phyloP scores from a whole-genome alignment of 2,329 filamentous ascomycete genomes.

The Fusarium sp. region DNA sequence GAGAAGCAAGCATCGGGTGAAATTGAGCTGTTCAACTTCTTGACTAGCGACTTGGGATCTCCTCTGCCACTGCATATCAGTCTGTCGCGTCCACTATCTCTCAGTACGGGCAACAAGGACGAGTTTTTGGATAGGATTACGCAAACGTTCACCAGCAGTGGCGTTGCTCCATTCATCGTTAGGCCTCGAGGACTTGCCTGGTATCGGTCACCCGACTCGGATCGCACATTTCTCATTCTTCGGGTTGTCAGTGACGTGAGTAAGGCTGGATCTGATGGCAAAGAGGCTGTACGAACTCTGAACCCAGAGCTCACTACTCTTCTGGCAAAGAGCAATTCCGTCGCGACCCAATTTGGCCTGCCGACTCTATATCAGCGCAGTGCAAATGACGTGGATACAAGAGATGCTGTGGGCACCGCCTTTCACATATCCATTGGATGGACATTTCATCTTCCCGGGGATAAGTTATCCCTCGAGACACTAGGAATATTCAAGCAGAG shows the following conservation, averaged over 20 bases:
- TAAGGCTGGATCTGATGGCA: neutral
- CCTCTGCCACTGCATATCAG: conserved; percentile 90
- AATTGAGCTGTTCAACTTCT: conserved; percentile 70
- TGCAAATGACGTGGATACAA: neutral
- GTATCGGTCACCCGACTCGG: conserved; percentile 64
- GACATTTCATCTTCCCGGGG: conserved; percentile 69
- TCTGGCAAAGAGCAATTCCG: conserved; percentile 75
- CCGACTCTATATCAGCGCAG: conserved; percentile 72
- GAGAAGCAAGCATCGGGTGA: conserved; percentile 45
- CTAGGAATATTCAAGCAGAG: conserved; percentile 38
- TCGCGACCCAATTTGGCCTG: conserved; percentile 77
- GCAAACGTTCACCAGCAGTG: conserved; percentile 48
- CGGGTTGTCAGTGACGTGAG: conserved; percentile 57
- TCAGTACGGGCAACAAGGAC: conserved; percentile 78
- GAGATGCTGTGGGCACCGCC: conserved; percentile 49
- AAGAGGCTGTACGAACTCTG: conserved; percentile 42
- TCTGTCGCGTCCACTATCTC: conserved; percentile 82
- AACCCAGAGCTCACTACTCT: conserved; percentile 70
- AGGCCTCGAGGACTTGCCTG: conserved; percentile 55
- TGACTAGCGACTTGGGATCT: conserved; percentile 81
- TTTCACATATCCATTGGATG: conserved; percentile 95
- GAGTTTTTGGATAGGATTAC: conserved; percentile 70
- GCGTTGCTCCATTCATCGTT: conserved; percentile 51
- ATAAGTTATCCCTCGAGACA: conserved; percentile 47
- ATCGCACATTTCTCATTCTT: conserved; percentile 88